Evolutionary conservation across 768 basidiomycete genomes (phyloP).

Genomic region (Boletus speciosus): DNA sequence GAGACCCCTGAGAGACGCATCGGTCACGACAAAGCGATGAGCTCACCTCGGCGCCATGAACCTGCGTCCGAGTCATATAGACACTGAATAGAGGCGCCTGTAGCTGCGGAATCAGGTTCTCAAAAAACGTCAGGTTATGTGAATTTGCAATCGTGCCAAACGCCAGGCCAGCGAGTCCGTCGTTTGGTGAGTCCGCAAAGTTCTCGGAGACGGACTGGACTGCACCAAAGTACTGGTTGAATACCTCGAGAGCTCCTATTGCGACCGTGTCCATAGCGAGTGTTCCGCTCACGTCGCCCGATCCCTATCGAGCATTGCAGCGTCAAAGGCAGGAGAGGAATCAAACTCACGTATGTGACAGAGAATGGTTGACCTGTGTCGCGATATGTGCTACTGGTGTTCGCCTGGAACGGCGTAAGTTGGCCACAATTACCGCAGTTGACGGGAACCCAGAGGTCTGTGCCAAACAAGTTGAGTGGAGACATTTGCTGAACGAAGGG

Average conservation of each 20-base stretch:
- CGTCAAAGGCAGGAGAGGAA: constrained; percentile 6
- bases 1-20: background rate
- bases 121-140: constrained; percentile 54
- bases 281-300: constrained; percentile 49
- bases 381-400: constrained; percentile 41
- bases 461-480: background rate
- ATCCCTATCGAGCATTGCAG: constrained; percentile 37
- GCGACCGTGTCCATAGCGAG: constrained; percentile 50
- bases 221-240: constrained; percentile 54
- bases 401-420: constrained; percentile 35
- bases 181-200: constrained; percentile 49
- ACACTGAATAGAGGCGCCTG: constrained; percentile 53
- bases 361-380: constrained; percentile 32
- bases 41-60: constrained; percentile 48
- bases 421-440: constrained; percentile 39
- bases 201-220: constrained; percentile 45
- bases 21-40: background rate
- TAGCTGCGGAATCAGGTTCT: constrained; percentile 51
- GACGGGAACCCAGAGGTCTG: constrained; percentile 59
- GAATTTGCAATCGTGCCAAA: constrained; percentile 53
- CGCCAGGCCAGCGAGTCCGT: constrained; percentile 60
- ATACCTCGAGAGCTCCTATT: constrained; percentile 43
- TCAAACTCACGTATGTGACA: constrained; percentile 41
- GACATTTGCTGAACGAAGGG: background rate
- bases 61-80: constrained; percentile 44